Conservation (phyloP, 257 asterid species). For the Lantana camara region DNA sequence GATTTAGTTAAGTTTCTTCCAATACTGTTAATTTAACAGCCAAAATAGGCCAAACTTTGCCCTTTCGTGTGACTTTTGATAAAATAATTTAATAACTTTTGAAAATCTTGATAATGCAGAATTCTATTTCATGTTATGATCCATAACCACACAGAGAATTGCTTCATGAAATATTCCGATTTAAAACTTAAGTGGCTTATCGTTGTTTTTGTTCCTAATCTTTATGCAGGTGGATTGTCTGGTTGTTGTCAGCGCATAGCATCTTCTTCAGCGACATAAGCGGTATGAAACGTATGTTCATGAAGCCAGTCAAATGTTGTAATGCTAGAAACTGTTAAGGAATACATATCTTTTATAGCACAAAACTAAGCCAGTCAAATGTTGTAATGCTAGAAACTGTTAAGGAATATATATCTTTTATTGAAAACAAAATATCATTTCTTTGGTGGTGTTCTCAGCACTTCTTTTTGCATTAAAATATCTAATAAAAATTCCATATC, state of each 20-base stretch:
- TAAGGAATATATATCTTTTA: not conserved
- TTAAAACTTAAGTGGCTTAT: not conserved
- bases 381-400: slow-evolving; percentile 6
- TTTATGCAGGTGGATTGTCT: slow-evolving; percentile 20
- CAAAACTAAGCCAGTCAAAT: slow-evolving; percentile 22
- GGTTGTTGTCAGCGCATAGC: not conserved
- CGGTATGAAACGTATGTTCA: not conserved
- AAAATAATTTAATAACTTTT: too few species aligned
- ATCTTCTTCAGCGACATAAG: not conserved
- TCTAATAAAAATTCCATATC: slow-evolving; percentile 25
- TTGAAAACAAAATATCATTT: slow-evolving; percentile 4
- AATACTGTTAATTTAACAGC: too few species aligned
- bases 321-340: slow-evolving; percentile 4
- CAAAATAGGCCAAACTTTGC: too few species aligned
- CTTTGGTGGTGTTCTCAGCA: slow-evolving; percentile 26
- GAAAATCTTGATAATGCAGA: too few species aligned
- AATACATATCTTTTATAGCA: not conserved
- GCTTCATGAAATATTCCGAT: not conserved
- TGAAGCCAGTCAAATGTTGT: slow-evolving; percentile 14
- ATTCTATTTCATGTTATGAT: too few species aligned
- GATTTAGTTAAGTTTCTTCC: too few species aligned
- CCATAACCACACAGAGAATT: not conserved
- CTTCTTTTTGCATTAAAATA: slow-evolving; percentile 16
- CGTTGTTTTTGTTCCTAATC: not conserved
- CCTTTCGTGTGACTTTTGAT: too few species aligned